These are phyloP conservation scores for Cercospora canescens DNA, from an alignment of 2,329 filamentous ascomycete species.

Conservation along the genomic window DNA sequence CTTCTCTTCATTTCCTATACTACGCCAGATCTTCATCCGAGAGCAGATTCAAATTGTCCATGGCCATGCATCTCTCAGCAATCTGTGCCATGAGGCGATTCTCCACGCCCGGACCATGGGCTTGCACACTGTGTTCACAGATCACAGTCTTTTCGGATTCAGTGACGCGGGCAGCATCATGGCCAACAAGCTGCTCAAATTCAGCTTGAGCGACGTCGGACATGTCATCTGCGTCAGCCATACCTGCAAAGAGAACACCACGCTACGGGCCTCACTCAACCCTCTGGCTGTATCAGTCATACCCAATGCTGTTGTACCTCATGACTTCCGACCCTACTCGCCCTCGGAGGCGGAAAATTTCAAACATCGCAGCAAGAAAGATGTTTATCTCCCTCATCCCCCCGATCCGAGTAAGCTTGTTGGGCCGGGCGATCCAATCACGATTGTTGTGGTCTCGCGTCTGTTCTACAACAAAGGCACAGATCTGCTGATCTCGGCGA, in stretches of 20 bases:
- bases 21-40: conserved; percentile 91
- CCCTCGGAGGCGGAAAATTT: conserved; percentile 33
- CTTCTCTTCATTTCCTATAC: conserved; percentile 98
- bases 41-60: conserved; percentile 97
- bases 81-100: conserved; percentile 90
- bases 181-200: conserved; percentile 96
- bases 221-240: conserved; percentile 98
- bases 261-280: conserved; percentile 88
- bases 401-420: conserved; percentile 65
- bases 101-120: conserved; percentile 96
- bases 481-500: conserved; percentile 92
- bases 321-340: conserved; percentile 81
- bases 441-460: conserved; percentile 94
- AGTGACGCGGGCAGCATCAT: conserved; percentile 94
- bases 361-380: conserved; percentile 26
- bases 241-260: conserved; percentile 98
- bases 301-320: conserved; percentile 93
- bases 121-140: conserved; percentile 90
- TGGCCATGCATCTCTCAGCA: conserved; percentile 92
- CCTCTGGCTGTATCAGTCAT: conserved; percentile 98
- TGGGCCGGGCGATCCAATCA: conserved; percentile 82
- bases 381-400: conserved; percentile 42
- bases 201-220: conserved; percentile 92
- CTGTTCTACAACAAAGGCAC: conserved; percentile 99
- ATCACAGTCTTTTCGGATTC: conserved; percentile 96